These are phyloP conservation scores for Tephrocybe sp. DNA, from an alignment of 768 basidiomycete species.

Conservation along the genomic window DNA sequence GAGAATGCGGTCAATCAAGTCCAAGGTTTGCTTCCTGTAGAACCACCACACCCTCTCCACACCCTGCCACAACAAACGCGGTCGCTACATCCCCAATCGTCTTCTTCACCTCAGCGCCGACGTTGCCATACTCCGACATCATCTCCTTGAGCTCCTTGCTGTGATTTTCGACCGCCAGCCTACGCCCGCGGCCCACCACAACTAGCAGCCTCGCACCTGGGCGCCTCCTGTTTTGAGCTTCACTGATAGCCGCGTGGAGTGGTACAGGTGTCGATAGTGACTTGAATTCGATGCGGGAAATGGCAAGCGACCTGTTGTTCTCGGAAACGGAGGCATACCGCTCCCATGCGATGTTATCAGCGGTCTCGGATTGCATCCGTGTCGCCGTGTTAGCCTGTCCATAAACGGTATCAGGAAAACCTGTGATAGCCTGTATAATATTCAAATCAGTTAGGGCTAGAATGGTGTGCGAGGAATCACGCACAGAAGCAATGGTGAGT, in stretches of 20 bases:
- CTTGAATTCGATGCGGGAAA: slow-evolving; percentile 63
- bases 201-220: slow-evolving; percentile 47
- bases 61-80: slow-evolving; percentile 63
- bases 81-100: slow-evolving; percentile 86
- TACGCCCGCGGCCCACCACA: slow-evolving; percentile 72
- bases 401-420: slow-evolving; percentile 71
- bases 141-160: slow-evolving; percentile 66
- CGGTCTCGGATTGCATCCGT: slow-evolving; percentile 77
- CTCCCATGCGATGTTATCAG: slow-evolving; percentile 77
- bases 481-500: slow-evolving; percentile 50
- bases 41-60: slow-evolving; percentile 60
- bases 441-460: not conserved
- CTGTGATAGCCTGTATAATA: slow-evolving; percentile 31
- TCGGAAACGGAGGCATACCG: slow-evolving; percentile 45
- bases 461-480: slow-evolving; percentile 23
- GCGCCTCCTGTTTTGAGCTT: slow-evolving; percentile 31
- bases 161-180: slow-evolving; percentile 75
- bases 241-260: slow-evolving; percentile 55
- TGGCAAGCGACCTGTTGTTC: slow-evolving; percentile 27
- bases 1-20: too few species aligned
- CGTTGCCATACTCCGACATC: slow-evolving; percentile 50
- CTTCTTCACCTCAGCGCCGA: slow-evolving; percentile 55
- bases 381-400: slow-evolving; percentile 62
- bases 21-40: slow-evolving; percentile 43
- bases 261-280: slow-evolving; percentile 56